Percentiles rank a stretch among this genome's conserved stretches.
Conservation (phyloP, 2,329 filamentous ascomycete species). For the Xenoacremonium recifei region DNA sequence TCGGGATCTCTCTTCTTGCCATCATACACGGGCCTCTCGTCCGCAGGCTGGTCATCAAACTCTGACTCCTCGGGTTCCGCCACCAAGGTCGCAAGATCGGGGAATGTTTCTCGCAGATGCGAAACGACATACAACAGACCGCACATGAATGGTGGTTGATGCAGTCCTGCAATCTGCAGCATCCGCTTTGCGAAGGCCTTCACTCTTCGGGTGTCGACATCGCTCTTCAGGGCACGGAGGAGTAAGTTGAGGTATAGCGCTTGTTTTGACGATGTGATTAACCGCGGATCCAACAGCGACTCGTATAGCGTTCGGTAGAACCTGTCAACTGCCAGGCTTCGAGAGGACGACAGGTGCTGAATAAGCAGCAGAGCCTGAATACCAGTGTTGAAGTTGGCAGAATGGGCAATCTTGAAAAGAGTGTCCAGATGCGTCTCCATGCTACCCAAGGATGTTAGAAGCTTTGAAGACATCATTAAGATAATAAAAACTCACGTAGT, state of each 20-base stretch:
- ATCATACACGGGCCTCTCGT: constrained; percentile 61
- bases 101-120: constrained; percentile 77
- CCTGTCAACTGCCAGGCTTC: constrained; percentile 79
- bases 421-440: constrained; percentile 90
- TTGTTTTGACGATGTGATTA: constrained; percentile 90
- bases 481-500: constrained; percentile 54
- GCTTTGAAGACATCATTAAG: not conserved
- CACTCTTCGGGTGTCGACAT: constrained; percentile 85
- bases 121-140: constrained; percentile 87
- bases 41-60: constrained; percentile 57
- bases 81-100: constrained; percentile 74
- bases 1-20: constrained; percentile 88
- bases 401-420: constrained; percentile 93
- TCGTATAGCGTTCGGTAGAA: constrained; percentile 97
- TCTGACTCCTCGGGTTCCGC: constrained; percentile 73
- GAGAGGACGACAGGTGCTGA: constrained; percentile 81
- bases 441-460: constrained; percentile 34
- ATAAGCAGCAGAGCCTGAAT: constrained; percentile 94
- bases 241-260: constrained; percentile 91
- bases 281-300: constrained; percentile 84
- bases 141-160: constrained; percentile 90
- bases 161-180: constrained; percentile 80
- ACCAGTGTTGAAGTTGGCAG: constrained; percentile 97
- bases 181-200: constrained; percentile 96
- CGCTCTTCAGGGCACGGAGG: constrained; percentile 82